Percentiles rank a stretch among this genome's conserved stretches.
Evolutionary conservation across 257 asterid species (phyloP).

Genomic region (Ehretia macrophylla): DNA sequence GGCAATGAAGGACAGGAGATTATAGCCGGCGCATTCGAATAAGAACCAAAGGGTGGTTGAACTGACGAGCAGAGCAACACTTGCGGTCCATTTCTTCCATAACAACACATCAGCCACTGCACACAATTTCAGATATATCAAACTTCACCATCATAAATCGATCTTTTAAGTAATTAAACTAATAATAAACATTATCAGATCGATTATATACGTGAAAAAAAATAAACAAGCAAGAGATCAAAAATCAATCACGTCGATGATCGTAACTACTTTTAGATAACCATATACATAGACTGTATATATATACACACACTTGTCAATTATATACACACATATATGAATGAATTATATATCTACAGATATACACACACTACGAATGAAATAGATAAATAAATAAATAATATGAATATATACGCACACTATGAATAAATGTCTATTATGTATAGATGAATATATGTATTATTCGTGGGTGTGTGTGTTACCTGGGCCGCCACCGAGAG

Average conservation of each 20-base stretch:
- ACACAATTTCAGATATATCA: not conserved
- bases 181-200: not conserved
- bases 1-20: conserved; percentile 60
- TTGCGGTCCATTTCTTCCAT: conserved; percentile 67
- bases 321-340: no score
- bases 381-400: no score
- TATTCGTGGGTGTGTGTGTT: not conserved
- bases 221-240: not conserved
- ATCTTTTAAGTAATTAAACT: conserved; percentile 1
- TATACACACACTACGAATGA: no score
- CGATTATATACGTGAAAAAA: no score
- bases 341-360: not conserved
- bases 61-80: conserved; percentile 48
- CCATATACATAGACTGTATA: no score
- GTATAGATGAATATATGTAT: conserved; percentile 5
- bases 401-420: no score
- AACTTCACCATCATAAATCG: not conserved
- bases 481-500: conserved; percentile 81
- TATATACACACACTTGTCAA: no score
- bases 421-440: no score
- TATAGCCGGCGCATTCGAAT: conserved; percentile 87
- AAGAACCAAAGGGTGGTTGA: conserved; percentile 81
- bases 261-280: no score
- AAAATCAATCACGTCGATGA: no score
- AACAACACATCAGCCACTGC: conserved; percentile 84